phyloP scores from a whole-genome alignment of 192 early-diverging fungal genomes.

The Allomyces macrogynus region DNA sequence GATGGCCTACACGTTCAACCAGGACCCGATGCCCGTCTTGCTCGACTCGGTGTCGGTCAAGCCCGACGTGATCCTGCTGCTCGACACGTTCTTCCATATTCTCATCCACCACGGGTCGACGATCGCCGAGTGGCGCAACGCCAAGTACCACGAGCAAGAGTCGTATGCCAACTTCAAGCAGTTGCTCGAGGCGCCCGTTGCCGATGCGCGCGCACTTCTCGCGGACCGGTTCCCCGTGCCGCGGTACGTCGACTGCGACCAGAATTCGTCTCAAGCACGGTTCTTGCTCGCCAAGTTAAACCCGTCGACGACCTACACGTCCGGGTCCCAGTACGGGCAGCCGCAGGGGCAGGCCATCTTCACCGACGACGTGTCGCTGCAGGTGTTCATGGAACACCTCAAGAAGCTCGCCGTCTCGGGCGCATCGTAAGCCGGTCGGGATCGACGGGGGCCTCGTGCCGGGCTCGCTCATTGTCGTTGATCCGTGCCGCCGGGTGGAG shows the following conservation, averaged over 20 bases:
- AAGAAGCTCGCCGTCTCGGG: constrained; percentile 39
- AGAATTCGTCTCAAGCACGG: constrained; percentile 89
- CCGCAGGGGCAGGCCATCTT: constrained; percentile 73
- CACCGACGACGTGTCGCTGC: constrained; percentile 94
- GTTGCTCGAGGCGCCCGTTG: constrained; percentile 74
- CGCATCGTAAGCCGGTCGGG: too few relatives aligned
- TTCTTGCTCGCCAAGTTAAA: constrained; percentile 97
- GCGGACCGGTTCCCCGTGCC: constrained; percentile 91
- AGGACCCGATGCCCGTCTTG: constrained; percentile 68
- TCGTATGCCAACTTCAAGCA: constrained; percentile 88
- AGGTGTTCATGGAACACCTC: constrained; percentile 91
- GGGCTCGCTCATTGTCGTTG: too few relatives aligned
- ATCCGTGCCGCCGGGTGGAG: too few relatives aligned
- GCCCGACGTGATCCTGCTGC: constrained; percentile 69
- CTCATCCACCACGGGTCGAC: constrained; percentile 98
- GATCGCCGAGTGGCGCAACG: constrained; percentile 89
- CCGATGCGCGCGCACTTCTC: constrained; percentile 75
- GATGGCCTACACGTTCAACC: constrained; percentile 77
- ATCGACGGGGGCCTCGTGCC: too few relatives aligned
- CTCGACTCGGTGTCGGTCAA: constrained; percentile 98
- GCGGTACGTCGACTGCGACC: constrained; percentile 92
- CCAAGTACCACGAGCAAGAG: constrained; percentile 83
- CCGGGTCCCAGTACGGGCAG: constrained; percentile 43
- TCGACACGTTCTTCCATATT: constrained; percentile 98
- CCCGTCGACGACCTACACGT: constrained; percentile 83